These are phyloP conservation scores for Hypoxylon trugodes DNA, from an alignment of 495 filamentous ascomycete genomes.

Conservation along the genomic window DNA sequence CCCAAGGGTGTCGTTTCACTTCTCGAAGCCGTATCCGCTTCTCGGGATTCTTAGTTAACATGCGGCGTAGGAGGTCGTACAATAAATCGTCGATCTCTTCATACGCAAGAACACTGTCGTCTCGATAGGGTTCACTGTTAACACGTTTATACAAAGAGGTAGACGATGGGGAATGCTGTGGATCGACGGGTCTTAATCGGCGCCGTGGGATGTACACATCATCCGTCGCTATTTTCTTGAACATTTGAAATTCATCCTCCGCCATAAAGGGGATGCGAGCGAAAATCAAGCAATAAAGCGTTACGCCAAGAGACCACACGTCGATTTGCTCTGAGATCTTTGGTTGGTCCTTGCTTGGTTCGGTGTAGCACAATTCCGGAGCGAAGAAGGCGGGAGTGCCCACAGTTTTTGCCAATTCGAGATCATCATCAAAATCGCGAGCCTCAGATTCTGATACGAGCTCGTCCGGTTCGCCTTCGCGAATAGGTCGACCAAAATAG, in stretches of 20 bases:
- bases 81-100: slow-evolving; percentile 87
- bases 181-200: slow-evolving; percentile 79
- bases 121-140: slow-evolving; percentile 57
- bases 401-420: slow-evolving; percentile 96
- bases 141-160: slow-evolving; percentile 64
- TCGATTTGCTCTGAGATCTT: slow-evolving; percentile 78
- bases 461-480: slow-evolving; percentile 79
- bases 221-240: slow-evolving; percentile 86
- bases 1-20: slow-evolving; percentile 97
- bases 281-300: slow-evolving; percentile 93
- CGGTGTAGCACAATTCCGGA: slow-evolving; percentile 93
- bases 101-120: slow-evolving; percentile 77
- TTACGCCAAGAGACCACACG: slow-evolving; percentile 96
- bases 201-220: slow-evolving; percentile 86
- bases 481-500: slow-evolving; percentile 86
- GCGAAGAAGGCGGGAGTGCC: slow-evolving; percentile 98
- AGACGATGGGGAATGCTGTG: slow-evolving; percentile 57
- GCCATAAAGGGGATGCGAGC: slow-evolving; percentile 93
- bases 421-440: slow-evolving; percentile 84
- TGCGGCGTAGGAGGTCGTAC: slow-evolving; percentile 78
- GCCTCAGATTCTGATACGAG: slow-evolving; percentile 84
- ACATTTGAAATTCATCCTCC: slow-evolving; percentile 89
- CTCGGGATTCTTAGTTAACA: slow-evolving; percentile 88
- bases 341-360: slow-evolving; percentile 58
- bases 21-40: slow-evolving; percentile 89